phyloP scores from a whole-genome alignment of 805 yeast species.

The Suhomyces pyralidae region DNA sequence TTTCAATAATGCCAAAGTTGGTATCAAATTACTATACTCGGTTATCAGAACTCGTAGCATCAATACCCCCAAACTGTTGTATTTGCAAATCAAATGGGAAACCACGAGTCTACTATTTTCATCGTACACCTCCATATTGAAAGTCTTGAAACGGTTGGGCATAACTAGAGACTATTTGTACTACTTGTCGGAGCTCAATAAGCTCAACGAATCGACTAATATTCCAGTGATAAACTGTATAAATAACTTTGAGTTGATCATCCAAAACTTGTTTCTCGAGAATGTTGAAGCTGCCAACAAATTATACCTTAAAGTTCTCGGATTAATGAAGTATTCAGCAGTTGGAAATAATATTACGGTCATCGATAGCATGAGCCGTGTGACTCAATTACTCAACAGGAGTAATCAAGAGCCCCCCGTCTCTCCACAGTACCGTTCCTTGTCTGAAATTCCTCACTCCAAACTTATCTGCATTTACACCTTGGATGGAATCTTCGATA shows the following conservation, averaged over 20 bases:
- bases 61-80: constrained; percentile 14
- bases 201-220: constrained; percentile 28
- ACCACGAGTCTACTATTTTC: constrained; percentile 33
- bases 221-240: constrained; percentile 21
- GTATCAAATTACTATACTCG: constrained; percentile 53
- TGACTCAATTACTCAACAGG: background rate
- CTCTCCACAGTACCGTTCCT: background rate
- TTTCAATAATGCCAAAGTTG: constrained; percentile 41
- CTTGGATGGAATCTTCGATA: background rate
- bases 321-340: background rate
- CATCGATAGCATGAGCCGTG: background rate
- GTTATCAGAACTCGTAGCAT: constrained; percentile 42
- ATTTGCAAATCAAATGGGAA: constrained; percentile 32
- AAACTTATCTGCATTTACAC: background rate
- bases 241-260: constrained; percentile 11
- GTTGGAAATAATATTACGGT: background rate
- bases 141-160: constrained; percentile 47
- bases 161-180: constrained; percentile 56
- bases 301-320: background rate
- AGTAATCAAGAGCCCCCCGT: background rate
- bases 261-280: constrained; percentile 3
- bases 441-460: background rate
- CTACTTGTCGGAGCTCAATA: constrained; percentile 49
- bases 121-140: constrained; percentile 40
- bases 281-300: constrained; percentile 3